A percentile compares a stretch with the other conserved stretches of the same genome.
These are phyloP conservation scores for Penicillium manginii DNA, from an alignment of 495 filamentous ascomycete genomes.

Conservation along the genomic window DNA sequence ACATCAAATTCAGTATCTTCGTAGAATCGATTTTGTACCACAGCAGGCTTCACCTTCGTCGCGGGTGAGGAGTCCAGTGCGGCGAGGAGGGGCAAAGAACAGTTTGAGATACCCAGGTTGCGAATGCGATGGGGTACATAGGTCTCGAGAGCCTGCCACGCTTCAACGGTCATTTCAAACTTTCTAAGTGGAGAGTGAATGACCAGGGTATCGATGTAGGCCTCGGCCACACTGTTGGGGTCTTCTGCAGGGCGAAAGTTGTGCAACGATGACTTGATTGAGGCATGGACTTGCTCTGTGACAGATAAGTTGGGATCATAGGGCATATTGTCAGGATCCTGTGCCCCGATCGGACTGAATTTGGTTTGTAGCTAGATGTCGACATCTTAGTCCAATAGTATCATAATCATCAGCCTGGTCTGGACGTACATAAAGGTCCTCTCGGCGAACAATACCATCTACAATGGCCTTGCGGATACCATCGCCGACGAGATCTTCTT, in stretches of 20 bases:
- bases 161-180: slow-evolving; percentile 60
- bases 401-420: not conserved
- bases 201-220: slow-evolving; percentile 74
- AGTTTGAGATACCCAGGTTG: slow-evolving; percentile 76
- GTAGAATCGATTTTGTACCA: slow-evolving; percentile 80
- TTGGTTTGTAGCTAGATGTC: slow-evolving; percentile 74
- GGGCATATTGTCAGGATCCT: slow-evolving; percentile 62
- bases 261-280: slow-evolving; percentile 68
- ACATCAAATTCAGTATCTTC: slow-evolving; percentile 62
- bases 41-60: slow-evolving; percentile 55
- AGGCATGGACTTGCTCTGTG: slow-evolving; percentile 65
- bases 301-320: slow-evolving; percentile 57
- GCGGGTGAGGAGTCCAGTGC: slow-evolving; percentile 47
- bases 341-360: slow-evolving; percentile 65
- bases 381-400: not conserved
- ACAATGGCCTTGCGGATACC: slow-evolving; percentile 62
- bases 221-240: slow-evolving; percentile 35
- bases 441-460: slow-evolving; percentile 59
- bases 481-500: slow-evolving; percentile 70
- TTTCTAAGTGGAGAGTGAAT: slow-evolving; percentile 70
- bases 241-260: slow-evolving; percentile 54
- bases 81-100: slow-evolving; percentile 54
- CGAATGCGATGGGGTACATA: slow-evolving; percentile 68
- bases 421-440: slow-evolving; percentile 62
- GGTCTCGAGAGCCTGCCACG: slow-evolving; percentile 64